Base-by-base conservation (phyloP, 2,329 filamentous ascomycete genomes). In the Raffaelea arxii region DNA sequence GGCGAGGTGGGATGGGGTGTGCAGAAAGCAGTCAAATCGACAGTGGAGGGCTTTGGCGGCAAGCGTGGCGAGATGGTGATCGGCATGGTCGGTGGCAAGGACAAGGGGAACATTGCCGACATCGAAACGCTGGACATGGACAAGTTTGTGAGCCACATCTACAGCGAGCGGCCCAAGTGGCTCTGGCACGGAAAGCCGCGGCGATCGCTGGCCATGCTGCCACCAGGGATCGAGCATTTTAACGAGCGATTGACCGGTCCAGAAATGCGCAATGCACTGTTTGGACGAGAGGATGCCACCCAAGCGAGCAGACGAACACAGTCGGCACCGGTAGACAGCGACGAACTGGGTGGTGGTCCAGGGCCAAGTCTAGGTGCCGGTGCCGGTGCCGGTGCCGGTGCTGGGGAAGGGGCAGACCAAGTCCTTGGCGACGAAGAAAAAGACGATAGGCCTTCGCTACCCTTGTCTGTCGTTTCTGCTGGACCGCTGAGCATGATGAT, bases 51-150 rank as follows among this genome's bases (percentile, higher is more conserved):
- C 63, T 79, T 98, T 35, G 88, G 88, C 54, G 91, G 92, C 14
- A 95, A 96, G 62, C 84, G 91, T 45, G 90, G 90, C 41, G 91
- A 96, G 62, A 86, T 96, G 67, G 84, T 96, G 41, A 88, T 94
- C 71, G 90, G 88, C n/a, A 94, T 94, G 72, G 89, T 95, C 6
- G 85, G 82, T 35, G 81, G 85, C 23, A 81, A 84, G 41, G 89
- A 94, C 55, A 94, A 94, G 64, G 87, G 82, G 47, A 87, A 88
- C 4, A 90, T 97, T 53, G 85, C 86, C 4, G 91, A 96, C 56
- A 82, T 96, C 30, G 92, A 98, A 65, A 97, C 90, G 1, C 72
- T 88, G 10, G 89, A 97, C 58, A 80, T 96, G 46, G 89, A 94
- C 55, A 80, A 74, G 40, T 94, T 97, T 54, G 75, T 87, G 42